phyloP scores from a whole-genome alignment of 2,329 filamentous ascomycete genomes.

The Dactylellina sp. region DNA sequence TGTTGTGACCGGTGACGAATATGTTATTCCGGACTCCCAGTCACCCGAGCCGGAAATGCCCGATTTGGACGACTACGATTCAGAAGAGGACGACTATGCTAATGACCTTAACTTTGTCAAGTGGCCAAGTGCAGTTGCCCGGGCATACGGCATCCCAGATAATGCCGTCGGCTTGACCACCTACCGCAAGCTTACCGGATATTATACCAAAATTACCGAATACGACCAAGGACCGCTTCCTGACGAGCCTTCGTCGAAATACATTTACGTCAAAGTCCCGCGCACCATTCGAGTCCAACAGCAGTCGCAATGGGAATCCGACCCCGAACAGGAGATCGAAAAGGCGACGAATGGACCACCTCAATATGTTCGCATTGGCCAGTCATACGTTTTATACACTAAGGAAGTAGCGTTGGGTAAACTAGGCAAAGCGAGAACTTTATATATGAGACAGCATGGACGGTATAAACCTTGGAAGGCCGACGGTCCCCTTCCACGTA shows the following conservation, averaged over 20 bases:
- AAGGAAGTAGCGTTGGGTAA: slow-evolving; percentile 53
- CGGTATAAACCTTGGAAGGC: slow-evolving; percentile 55
- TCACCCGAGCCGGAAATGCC: slow-evolving; percentile 48
- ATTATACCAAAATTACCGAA: slow-evolving; percentile 54
- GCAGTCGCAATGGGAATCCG: slow-evolving; percentile 54
- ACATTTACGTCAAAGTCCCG: slow-evolving; percentile 53
- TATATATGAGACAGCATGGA: slow-evolving; percentile 54
- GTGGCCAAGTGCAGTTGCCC: slow-evolving; percentile 52
- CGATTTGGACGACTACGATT: slow-evolving; percentile 51
- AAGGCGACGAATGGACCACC: slow-evolving; percentile 48
- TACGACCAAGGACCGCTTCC: slow-evolving; percentile 52
- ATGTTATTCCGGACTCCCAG: slow-evolving; percentile 52
- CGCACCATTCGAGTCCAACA: slow-evolving; percentile 53
- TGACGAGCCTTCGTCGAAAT: slow-evolving; percentile 52
- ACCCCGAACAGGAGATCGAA: slow-evolving; percentile 49
- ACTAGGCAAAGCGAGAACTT: slow-evolving; percentile 47
- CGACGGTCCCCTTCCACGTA: slow-evolving; percentile 51
- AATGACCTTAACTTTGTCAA: slow-evolving; percentile 57
- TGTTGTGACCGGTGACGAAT: slow-evolving; percentile 36
- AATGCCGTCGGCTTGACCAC: slow-evolving; percentile 34
- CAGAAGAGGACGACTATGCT: slow-evolving; percentile 51
- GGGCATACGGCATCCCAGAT: slow-evolving; percentile 50
- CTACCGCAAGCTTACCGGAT: slow-evolving; percentile 50
- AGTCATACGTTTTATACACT: slow-evolving; percentile 52
- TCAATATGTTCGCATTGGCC: slow-evolving; percentile 53